These are phyloP conservation scores for Centella asiatica DNA, from an alignment of 129 eudicot genomes.

Conservation along the genomic window DNA sequence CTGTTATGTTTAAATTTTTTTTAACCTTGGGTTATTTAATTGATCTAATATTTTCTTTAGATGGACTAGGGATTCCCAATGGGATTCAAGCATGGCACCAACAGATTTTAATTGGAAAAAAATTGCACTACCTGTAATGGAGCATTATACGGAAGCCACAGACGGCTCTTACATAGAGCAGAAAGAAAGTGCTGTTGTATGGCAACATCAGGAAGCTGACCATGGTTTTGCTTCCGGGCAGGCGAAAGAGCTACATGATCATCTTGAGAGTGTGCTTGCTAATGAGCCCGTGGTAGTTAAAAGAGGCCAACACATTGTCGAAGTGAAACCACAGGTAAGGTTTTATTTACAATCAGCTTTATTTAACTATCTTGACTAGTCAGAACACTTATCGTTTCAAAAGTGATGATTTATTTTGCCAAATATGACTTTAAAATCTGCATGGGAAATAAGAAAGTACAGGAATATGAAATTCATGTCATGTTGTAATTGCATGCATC, in stretches of 20 bases:
- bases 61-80: constrained; percentile 56
- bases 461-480: too few relatives aligned
- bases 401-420: too few relatives aligned
- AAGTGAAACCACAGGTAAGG: constrained; percentile 92
- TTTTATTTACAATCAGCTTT: not conserved
- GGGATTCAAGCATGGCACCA: constrained; percentile 49
- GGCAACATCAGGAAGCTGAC: constrained; percentile 96
- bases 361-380: not conserved
- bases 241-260: constrained; percentile 91
- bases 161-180: constrained; percentile 86
- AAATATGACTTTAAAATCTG: too few relatives aligned
- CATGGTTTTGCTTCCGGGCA: constrained; percentile 79
- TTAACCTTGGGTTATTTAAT: not conserved
- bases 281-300: constrained; percentile 92
- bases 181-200: constrained; percentile 86
- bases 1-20: not conserved
- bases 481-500: too few relatives aligned
- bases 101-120: constrained; percentile 65
- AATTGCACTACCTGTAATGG: constrained; percentile 68
- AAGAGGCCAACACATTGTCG: constrained; percentile 88
- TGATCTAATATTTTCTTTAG: constrained; percentile 16
- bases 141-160: constrained; percentile 75
- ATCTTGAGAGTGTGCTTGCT: constrained; percentile 87
- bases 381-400: too few relatives aligned
- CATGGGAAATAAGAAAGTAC: too few relatives aligned